Evolutionary conservation across 129 eudicot genomes (phyloP), one percentile per base, ranked within the genome.

Genomic region (Flaveria brownii): DNA sequence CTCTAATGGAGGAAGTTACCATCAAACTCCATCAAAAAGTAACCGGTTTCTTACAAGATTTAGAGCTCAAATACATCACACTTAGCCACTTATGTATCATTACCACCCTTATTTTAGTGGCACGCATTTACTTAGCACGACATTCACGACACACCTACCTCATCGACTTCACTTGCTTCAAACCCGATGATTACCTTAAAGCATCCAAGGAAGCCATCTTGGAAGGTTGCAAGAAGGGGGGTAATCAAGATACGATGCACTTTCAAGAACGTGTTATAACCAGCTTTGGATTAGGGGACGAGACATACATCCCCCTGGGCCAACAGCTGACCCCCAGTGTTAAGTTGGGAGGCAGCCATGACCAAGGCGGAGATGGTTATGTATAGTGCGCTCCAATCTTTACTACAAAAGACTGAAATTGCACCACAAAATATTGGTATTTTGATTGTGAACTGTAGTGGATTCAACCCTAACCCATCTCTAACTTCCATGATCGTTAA

Each of bases 141-240:
- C 70, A 16, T 25, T 62, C 78, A 16, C 16, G 30, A 9, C 71
- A 60, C 59, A 26, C 30, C 17, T 74, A 74, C 45, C 79, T 62
- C 2, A 33, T 75, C 30, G 79, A 75, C 60, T 46, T 75, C 54
- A 20, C 71, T 62, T 62, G 79, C 79, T 62, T 75, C 47, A 26
- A 62, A 46, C 71, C 62, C 9, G 60, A 45, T 0, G 47, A 74
- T 59, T 57, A 45, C 59, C 60, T 74, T 46, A 74, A 60, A 60
- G 4, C 28, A 45, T 12, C 78, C 28, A 25, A 3, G 45, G 12
- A 74, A 74, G 46, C 2, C 45, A 42, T 74, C 70, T 17, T 74
- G 45, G 17, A 59, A 43, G 25, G 25, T 57, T 74, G 46, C 46
- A n/a, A 25, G 43, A 39, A 60, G 12, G 17, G 30, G 25, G 46